Evolutionary conservation across 1,284 basidiomycete genomes (phyloP).

Genomic region (Apiotrichum laibachii): DNA sequence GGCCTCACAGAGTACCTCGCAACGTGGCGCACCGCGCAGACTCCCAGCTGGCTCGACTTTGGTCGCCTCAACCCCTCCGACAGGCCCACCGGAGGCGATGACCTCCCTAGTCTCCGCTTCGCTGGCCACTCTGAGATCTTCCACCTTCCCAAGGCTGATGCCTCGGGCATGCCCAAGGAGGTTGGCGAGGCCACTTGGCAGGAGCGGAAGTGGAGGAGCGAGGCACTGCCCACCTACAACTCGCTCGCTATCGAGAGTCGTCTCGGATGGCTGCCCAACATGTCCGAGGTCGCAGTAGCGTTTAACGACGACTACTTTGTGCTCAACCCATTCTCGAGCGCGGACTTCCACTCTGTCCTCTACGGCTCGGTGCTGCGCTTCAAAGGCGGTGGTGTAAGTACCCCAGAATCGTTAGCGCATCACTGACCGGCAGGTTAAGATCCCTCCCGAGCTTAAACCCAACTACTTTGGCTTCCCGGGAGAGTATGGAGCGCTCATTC

Average conservation of each 20-base stretch:
- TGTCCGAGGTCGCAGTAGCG: constrained; percentile 37
- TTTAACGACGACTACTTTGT: constrained; percentile 49
- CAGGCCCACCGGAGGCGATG: no score
- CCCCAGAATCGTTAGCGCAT: neutral
- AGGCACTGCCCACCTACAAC: constrained; percentile 45
- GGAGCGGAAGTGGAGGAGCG: no score
- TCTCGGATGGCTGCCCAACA: constrained; percentile 42
- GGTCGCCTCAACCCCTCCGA: no score
- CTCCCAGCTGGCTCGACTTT: no score
- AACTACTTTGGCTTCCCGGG: constrained; percentile 36
- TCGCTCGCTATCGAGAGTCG: constrained; percentile 48
- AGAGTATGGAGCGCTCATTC: constrained; percentile 42
- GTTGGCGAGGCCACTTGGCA: no score
- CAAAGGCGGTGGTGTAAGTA: constrained; percentile 30
- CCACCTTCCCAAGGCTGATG: no score
- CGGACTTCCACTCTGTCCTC: constrained; percentile 42
- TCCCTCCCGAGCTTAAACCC: neutral
- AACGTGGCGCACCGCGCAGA: no score
- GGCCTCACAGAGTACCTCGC: no score
- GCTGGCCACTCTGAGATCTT: no score
- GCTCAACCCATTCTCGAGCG: constrained; percentile 21
- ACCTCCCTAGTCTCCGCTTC: no score
- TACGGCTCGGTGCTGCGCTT: constrained; percentile 46
- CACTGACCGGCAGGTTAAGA: neutral
- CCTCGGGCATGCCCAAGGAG: no score